phyloP scores from a whole-genome alignment of 2,329 filamentous ascomycete genomes.

The Alternaria novae-zelandiae region DNA sequence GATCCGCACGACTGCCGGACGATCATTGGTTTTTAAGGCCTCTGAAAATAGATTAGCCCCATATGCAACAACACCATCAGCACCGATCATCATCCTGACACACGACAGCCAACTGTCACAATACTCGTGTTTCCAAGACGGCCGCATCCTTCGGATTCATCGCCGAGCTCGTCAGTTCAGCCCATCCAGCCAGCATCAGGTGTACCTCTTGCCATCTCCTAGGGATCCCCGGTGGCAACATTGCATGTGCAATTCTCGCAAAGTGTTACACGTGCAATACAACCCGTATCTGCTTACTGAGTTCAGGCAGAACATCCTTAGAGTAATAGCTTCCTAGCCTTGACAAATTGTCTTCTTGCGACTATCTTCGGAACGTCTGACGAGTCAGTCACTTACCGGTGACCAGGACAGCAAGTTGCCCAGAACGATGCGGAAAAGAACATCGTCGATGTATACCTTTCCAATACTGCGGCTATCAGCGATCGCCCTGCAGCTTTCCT shows the following conservation, averaged over 20 bases:
- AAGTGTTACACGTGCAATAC: background rate
- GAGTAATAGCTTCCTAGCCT: background rate
- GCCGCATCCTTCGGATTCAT: background rate
- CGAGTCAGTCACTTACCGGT: background rate
- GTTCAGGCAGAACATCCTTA: background rate
- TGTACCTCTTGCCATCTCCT: background rate
- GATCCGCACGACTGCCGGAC: conserved; percentile 3
- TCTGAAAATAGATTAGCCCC: conserved; percentile 29
- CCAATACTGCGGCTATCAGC: background rate
- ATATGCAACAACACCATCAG: conserved; percentile 17
- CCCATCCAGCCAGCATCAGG: background rate
- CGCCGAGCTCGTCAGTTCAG: background rate
- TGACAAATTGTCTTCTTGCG: background rate
- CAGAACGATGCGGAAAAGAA: background rate
- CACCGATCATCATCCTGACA: conserved; percentile 16
- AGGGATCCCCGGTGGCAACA: background rate
- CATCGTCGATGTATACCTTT: background rate
- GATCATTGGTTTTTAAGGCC: conserved; percentile 15
- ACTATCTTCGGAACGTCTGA: background rate
- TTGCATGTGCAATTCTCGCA: background rate
- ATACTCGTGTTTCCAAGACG: background rate
- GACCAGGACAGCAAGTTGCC: background rate
- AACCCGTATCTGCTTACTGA: conserved; percentile 2
- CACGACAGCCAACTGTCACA: conserved; percentile 10
- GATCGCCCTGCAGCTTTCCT: background rate